Evolutionary conservation across 2,329 filamentous ascomycete genomes (phyloP).

Genomic region (Arthroderma sp.): DNA sequence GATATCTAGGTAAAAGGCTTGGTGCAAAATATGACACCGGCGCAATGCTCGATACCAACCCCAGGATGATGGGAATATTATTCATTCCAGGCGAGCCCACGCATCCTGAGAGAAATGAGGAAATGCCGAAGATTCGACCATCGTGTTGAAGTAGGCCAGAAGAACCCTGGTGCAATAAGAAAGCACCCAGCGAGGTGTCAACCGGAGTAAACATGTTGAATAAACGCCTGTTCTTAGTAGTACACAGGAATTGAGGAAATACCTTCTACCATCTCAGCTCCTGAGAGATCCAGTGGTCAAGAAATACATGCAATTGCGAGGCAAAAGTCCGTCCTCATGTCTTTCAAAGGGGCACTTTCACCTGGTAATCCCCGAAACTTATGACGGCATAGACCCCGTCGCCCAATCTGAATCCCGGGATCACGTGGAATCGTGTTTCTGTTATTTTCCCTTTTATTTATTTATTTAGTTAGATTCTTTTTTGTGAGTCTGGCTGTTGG

Average conservation of each 20-base stretch:
- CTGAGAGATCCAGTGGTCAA: too few species aligned
- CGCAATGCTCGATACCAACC: conserved; percentile 33
- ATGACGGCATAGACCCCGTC: too few species aligned
- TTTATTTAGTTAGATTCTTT: too few species aligned
- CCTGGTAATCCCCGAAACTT: too few species aligned
- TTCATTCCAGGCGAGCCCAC: conserved; percentile 29
- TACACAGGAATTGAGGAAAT: background rate
- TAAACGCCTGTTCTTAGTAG: too few species aligned
- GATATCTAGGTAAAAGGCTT: conserved; percentile 33
- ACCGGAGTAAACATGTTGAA: conserved; percentile 39
- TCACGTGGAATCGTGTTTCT: too few species aligned
- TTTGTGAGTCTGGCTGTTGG: too few species aligned
- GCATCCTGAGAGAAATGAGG: conserved; percentile 33
- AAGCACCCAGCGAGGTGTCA: conserved; percentile 38
- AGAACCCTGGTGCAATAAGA: conserved; percentile 39
- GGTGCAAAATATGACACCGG: conserved; percentile 32
- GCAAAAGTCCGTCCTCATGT: too few species aligned
- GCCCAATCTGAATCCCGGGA: too few species aligned
- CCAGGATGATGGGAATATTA: conserved; percentile 33
- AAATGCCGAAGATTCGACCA: conserved; percentile 39
- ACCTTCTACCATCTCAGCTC: background rate
- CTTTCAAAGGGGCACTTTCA: too few species aligned
- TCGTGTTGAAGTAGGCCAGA: conserved; percentile 38
- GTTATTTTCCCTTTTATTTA: too few species aligned
- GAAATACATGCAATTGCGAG: too few species aligned